These are phyloP conservation scores for Saturnispora ahearnii DNA, from an alignment of 805 yeast genomes.

Conservation along the genomic window DNA sequence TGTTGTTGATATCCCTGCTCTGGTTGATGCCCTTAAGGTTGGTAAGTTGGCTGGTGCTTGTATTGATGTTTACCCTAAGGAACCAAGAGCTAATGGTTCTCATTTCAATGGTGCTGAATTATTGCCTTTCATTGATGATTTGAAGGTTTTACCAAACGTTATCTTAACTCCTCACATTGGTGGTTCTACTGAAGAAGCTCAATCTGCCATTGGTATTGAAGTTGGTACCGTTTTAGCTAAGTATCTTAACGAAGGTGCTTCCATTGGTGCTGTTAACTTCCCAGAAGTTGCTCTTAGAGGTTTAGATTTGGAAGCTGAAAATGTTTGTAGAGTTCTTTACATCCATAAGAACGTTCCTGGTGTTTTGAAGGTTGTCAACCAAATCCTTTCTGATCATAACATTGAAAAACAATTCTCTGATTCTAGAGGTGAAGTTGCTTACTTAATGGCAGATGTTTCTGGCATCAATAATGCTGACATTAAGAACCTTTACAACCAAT, in stretches of 20 bases:
- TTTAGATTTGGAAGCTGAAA: constrained; percentile 75
- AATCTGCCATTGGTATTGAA: constrained; percentile 93
- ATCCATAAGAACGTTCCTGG: constrained; percentile 98
- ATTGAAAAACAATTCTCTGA: constrained; percentile 98
- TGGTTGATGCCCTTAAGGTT: constrained; percentile 81
- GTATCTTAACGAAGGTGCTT: constrained; percentile 92
- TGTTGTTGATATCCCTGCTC: constrained; percentile 91
- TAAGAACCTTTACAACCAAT: constrained; percentile 71
- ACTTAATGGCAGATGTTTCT: constrained; percentile 94
- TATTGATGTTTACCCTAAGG: constrained; percentile 90
- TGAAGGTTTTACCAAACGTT: constrained; percentile 73
- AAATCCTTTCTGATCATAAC: constrained; percentile 87
- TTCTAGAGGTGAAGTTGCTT: constrained; percentile 91
- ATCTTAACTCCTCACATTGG: constrained; percentile 97
- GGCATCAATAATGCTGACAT: constrained; percentile 77
- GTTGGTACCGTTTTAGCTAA: constrained; percentile 79
- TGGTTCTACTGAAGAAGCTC: constrained; percentile 99
- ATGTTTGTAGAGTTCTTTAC: constrained; percentile 87
- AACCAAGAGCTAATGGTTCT: constrained; percentile 95
- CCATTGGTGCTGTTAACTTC: constrained; percentile 95
- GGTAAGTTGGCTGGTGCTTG: constrained; percentile 98
- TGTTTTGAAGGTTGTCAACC: constrained; percentile 94
- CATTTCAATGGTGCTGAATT: constrained; percentile 55
- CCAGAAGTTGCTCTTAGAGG: constrained; percentile 94
- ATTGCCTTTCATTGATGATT: constrained; percentile 77